Evolutionary conservation across 2,329 filamentous ascomycete genomes (phyloP).

Genomic region (Juglanconis sp.): DNA sequence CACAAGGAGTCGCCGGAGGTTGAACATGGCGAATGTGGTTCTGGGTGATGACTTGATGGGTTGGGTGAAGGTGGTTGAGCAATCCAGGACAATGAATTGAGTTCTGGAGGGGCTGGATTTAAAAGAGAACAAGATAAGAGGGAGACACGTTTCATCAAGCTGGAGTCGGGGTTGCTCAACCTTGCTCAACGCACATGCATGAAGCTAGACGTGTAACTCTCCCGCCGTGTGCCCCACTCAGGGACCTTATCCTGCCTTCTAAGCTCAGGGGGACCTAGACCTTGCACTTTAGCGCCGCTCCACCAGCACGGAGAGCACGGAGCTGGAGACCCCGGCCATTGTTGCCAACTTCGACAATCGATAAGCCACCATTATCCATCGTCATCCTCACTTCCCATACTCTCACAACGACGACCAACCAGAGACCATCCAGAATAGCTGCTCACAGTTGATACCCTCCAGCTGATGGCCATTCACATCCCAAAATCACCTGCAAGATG

Average conservation of each 20-base stretch:
- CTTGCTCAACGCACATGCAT: slow-evolving; percentile 9
- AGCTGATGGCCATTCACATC: slow-evolving; percentile 11
- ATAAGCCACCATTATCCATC: not conserved
- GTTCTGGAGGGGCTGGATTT: slow-evolving; percentile 13
- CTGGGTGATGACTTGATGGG: slow-evolving; percentile 11
- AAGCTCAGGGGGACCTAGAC: slow-evolving; percentile 8
- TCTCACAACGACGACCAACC: not conserved
- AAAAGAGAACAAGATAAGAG: slow-evolving; percentile 2
- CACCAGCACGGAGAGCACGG: not conserved
- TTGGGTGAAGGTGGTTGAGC: not conserved
- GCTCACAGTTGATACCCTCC: not conserved
- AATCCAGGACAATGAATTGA: slow-evolving; percentile 4
- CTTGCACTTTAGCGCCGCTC: not conserved
- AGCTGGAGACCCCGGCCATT: not conserved
- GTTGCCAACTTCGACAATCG: not conserved
- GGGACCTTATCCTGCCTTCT: not conserved
- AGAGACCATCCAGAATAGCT: not conserved
- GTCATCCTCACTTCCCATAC: not conserved
- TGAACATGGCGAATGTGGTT: slow-evolving; percentile 61
- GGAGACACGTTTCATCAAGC: slow-evolving; percentile 14
- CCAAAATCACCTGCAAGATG: slow-evolving; percentile 40
- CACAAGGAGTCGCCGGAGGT: slow-evolving; percentile 66
- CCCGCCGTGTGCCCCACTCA: slow-evolving; percentile 2
- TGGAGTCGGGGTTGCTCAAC: not conserved
- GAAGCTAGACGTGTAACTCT: slow-evolving; percentile 12